Percentiles rank a stretch among this genome's conserved stretches.
phyloP scores from a whole-genome alignment of 495 filamentous ascomycete species.

The Penicillium chermesinum region DNA sequence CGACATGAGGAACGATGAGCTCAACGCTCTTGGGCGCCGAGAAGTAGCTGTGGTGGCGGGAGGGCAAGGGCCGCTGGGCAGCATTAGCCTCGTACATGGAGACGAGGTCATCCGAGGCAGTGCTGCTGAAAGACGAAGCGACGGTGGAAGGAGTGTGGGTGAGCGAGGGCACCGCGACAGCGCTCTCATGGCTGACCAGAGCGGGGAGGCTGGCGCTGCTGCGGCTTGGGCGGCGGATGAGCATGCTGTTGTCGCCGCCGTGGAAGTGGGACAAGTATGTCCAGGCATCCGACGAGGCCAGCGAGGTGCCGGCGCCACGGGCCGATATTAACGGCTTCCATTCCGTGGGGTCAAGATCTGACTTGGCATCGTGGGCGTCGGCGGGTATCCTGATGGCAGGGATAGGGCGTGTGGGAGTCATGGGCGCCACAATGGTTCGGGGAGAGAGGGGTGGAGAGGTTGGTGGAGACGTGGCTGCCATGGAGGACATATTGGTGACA shows the following conservation, averaged over 20 bases:
- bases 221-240: constrained; percentile 26
- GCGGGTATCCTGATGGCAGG: constrained; percentile 39
- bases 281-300: constrained; percentile 44
- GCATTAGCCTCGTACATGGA: constrained; percentile 24
- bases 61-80: constrained; percentile 40
- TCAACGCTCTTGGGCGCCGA: constrained; percentile 35
- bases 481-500: constrained; percentile 26
- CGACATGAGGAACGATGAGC: constrained; percentile 39
- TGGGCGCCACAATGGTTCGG: constrained; percentile 39
- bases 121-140: constrained; percentile 40
- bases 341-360: constrained; percentile 54
- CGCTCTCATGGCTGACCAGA: constrained; percentile 13
- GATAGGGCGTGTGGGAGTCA: constrained; percentile 35
- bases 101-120: constrained; percentile 36
- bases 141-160: constrained; percentile 42
- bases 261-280: constrained; percentile 48
- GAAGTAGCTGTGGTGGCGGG: constrained; percentile 39
- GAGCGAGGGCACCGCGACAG: constrained; percentile 34
- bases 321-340: constrained; percentile 50
- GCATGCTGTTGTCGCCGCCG: constrained; percentile 18
- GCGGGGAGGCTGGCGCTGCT: constrained; percentile 35
- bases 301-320: constrained; percentile 10
- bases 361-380: constrained; percentile 33
- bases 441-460: constrained; percentile 35
- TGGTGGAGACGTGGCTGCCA: constrained; percentile 25